These are phyloP conservation scores for Colletotrichum falcatum DNA, from an alignment of 2,329 filamentous ascomycete species.

Conservation along the genomic window DNA sequence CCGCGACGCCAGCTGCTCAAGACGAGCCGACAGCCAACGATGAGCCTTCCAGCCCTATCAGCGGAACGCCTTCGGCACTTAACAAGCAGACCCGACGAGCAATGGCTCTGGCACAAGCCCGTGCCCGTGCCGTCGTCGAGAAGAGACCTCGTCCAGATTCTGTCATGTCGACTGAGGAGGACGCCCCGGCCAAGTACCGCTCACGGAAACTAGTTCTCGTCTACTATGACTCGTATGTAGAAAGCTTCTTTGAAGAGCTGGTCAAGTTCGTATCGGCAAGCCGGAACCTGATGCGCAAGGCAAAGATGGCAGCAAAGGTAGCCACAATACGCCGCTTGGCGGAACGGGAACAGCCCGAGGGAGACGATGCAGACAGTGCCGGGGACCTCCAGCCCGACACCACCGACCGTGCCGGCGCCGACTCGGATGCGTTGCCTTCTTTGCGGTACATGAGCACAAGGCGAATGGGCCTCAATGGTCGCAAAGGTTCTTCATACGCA, in stretches of 20 bases:
- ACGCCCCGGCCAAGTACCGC: conserved; percentile 68
- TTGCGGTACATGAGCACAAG: conserved; percentile 55
- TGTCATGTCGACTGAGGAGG: conserved; percentile 62
- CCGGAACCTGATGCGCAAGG: conserved; percentile 87
- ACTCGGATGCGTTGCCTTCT: conserved; percentile 52
- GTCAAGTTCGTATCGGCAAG: conserved; percentile 85
- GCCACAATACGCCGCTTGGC: conserved; percentile 72
- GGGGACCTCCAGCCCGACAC: conserved; percentile 41
- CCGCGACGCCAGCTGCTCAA: conserved; percentile 22
- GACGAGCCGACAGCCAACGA: conserved; percentile 12
- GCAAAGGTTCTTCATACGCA: conserved; percentile 31
- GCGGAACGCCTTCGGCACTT: conserved; percentile 51
- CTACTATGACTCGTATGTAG: conserved; percentile 92
- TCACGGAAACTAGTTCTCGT: conserved; percentile 83
- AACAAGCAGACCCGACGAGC: conserved; percentile 59
- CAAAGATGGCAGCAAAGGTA: conserved; percentile 84
- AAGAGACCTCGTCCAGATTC: conserved; percentile 65
- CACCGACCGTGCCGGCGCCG: conserved; percentile 23
- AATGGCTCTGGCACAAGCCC: conserved; percentile 58
- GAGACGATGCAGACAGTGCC: conserved; percentile 57
- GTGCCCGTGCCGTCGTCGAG: conserved; percentile 60
- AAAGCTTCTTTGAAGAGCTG: conserved; percentile 83
- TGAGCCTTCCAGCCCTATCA: conserved; percentile 48
- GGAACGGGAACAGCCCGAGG: conserved; percentile 68
- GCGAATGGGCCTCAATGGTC: conserved; percentile 46